phyloP scores from a whole-genome alignment of 1,284 basidiomycete species.

The Marasmius sp. region DNA sequence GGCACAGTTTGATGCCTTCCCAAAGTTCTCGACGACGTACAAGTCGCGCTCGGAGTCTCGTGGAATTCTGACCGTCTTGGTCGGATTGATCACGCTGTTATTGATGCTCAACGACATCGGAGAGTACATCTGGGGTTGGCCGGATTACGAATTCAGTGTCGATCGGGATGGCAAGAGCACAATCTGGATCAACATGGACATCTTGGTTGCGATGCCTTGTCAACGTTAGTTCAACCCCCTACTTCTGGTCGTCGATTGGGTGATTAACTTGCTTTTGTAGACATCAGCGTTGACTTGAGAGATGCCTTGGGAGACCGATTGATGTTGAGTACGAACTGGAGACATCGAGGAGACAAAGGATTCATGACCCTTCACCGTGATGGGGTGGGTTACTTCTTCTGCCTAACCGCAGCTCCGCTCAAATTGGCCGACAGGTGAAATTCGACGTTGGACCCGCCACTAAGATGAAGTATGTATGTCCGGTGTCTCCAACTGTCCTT shows the following conservation, averaged over 20 bases:
- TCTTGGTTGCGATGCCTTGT: constrained; percentile 92
- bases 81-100: constrained; percentile 69
- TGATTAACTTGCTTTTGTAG: constrained; percentile 37
- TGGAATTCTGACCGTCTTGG: constrained; percentile 85
- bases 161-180: constrained; percentile 63
- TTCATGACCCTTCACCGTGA: constrained; percentile 70
- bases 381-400: constrained; percentile 52
- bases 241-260: not conserved
- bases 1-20: constrained; percentile 79
- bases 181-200: constrained; percentile 85
- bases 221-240: constrained; percentile 59
- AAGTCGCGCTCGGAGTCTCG: constrained; percentile 83
- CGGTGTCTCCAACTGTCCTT: not conserved
- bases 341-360: constrained; percentile 43
- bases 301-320: constrained; percentile 92
- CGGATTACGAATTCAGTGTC: constrained; percentile 83
- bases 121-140: constrained; percentile 92
- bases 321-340: constrained; percentile 58
- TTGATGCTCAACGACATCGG: constrained; percentile 86
- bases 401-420: constrained; percentile 1
- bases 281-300: constrained; percentile 84
- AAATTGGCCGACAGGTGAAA: constrained; percentile 49
- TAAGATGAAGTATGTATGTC: constrained; percentile 53
- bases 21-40: constrained; percentile 88
- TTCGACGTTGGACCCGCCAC: constrained; percentile 88